Evolutionary conservation across 1,284 basidiomycete species (phyloP), one percentile per base, ranked within the genome.

Genomic region (Austroboletus niveus): DNA sequence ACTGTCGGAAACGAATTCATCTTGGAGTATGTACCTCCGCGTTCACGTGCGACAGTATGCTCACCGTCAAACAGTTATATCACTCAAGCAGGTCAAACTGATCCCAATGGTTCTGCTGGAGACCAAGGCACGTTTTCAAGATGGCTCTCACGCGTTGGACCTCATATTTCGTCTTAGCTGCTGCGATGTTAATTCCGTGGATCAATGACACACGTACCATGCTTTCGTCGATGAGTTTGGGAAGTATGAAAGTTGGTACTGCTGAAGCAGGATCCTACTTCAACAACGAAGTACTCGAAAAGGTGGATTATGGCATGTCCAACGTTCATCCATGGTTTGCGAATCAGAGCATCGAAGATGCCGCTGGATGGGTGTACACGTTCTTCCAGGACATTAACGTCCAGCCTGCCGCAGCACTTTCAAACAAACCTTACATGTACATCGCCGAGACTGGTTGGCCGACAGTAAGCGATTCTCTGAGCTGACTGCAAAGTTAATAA

Each of bases 281-380:
- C 75, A 94, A 89, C 60, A 82, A 69, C 1, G 60, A 78, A 52
- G 82, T 98, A 20, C 78, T 92, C 1, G 62, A 69, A 20, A 78
- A 78, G 1, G 77, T 89, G 24, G 92, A 98, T 66, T 96, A 87
- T 59, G 87, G 84, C 42, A 72, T 79, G 75, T 66, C 75, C 36
- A 95, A 95, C 59, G 86, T 96, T 4, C 94, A 98, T 67, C 85
- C 93, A 9, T 90, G 87, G 87, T 90, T 90, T 65, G 86, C 89
- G 14, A 84, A 87, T 57, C 77, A 87, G 27, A 79, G 83, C 5
- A 81, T 90, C 43, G 70, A 81, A 22, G 69, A 82, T 30, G 89
- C 92, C 30, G 66, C 72, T 22, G 66, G 52, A 44, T 72, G 70
- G 70, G 66, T 64, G 10, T 55, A 41, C 3, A 8, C 51, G 0